phyloP scores from a whole-genome alignment of 495 filamentous ascomycete genomes.

The Hyaloscypha bicolor region DNA sequence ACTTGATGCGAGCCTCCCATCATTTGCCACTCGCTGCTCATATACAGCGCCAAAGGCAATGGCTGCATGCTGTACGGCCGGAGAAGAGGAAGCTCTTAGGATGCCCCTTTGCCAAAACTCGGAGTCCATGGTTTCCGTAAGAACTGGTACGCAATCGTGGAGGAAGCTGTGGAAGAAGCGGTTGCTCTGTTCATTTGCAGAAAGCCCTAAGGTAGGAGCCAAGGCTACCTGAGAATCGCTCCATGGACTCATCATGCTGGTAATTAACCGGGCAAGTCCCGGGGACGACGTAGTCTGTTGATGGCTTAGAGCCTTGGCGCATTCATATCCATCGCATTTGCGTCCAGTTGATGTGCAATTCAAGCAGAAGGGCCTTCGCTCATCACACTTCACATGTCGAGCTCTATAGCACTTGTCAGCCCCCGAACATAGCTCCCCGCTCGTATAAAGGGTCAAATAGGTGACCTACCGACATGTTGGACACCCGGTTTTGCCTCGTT shows the following conservation, averaged over 20 bases:
- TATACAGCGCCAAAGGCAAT: slow-evolving; percentile 43
- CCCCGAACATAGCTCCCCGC: not conserved
- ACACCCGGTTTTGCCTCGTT: not conserved
- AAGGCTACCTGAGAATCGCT: not conserved
- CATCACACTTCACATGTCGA: slow-evolving; percentile 2
- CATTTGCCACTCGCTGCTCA: slow-evolving; percentile 11
- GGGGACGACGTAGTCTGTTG: not conserved
- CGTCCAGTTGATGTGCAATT: slow-evolving; percentile 2
- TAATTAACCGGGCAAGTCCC: not conserved
- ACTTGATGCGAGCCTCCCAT: not conserved
- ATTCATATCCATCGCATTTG: slow-evolving; percentile 8
- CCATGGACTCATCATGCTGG: not conserved
- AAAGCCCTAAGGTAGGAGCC: slow-evolving; percentile 17
- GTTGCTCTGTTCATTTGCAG: slow-evolving; percentile 12
- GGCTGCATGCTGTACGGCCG: slow-evolving; percentile 45
- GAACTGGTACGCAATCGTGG: slow-evolving; percentile 37
- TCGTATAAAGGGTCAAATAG: not conserved
- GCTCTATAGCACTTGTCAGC: not conserved
- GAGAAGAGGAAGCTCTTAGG: slow-evolving; percentile 10
- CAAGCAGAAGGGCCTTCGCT: not conserved
- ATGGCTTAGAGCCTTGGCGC: not conserved
- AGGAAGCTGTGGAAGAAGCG: slow-evolving; percentile 35
- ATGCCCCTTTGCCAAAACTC: slow-evolving; percentile 15
- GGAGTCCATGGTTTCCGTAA: slow-evolving; percentile 42
- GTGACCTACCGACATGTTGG: not conserved